Evolutionary conservation across 352 stramenopile species (phyloP).

Genomic region (Phytopythium litorale): DNA sequence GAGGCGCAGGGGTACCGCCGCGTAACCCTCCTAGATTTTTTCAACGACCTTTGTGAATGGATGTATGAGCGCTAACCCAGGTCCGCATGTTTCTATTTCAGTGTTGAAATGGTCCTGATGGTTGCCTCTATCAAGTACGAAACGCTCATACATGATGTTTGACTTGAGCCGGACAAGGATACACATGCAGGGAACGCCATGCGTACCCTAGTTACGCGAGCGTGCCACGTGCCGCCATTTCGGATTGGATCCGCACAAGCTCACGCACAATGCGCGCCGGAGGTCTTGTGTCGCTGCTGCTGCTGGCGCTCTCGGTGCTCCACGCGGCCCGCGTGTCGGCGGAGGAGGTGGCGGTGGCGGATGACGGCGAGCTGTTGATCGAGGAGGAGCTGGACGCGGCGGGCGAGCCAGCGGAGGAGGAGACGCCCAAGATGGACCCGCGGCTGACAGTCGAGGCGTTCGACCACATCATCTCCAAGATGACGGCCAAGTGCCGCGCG

Average conservation of each 20-base stretch:
- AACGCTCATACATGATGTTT: too few relatives aligned
- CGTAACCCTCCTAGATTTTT: conserved; percentile 1
- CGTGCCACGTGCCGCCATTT: not conserved
- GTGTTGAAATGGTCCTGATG: too few relatives aligned
- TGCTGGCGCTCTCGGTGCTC: conserved; percentile 34
- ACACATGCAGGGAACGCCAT: too few relatives aligned
- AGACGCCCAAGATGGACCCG: conserved; percentile 29
- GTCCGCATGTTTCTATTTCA: too few relatives aligned
- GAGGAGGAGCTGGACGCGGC: conserved; percentile 42
- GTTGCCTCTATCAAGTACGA: too few relatives aligned
- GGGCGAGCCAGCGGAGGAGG: conserved; percentile 13
- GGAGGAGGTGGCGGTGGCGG: conserved; percentile 31
- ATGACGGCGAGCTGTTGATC: conserved; percentile 31
- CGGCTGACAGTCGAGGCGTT: conserved; percentile 57
- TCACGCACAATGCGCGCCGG: conserved; percentile 31
- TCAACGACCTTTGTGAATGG: not conserved
- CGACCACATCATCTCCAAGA: conserved; percentile 65
- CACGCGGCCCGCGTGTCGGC: conserved; percentile 2
- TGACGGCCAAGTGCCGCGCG: conserved; percentile 68
- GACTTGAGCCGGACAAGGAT: too few relatives aligned
- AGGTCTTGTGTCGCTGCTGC: conserved; percentile 37
- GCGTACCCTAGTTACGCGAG: too few relatives aligned
- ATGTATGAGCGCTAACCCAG: not conserved
- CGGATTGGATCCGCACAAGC: not conserved
- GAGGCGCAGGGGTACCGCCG: not conserved